A percentile compares a stretch with the other conserved stretches of the same genome.
Evolutionary conservation across 441 rosid species (phyloP).

Genomic region (Jatropha podagrica): DNA sequence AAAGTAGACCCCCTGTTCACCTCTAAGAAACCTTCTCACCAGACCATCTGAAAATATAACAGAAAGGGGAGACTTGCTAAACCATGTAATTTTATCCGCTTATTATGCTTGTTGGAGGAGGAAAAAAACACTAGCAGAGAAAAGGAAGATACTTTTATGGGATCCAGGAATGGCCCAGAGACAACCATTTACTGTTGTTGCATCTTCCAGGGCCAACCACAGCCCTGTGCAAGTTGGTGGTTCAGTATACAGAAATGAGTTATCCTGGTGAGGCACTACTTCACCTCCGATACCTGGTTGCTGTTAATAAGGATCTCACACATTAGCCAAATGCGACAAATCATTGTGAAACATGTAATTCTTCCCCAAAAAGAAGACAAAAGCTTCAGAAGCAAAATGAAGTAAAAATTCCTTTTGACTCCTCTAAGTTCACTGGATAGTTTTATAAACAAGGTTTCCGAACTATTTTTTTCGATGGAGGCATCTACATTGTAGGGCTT

Average conservation of each 20-base stretch:
- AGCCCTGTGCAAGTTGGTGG: constrained; percentile 89
- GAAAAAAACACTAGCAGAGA: neutral
- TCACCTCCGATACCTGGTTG: constrained; percentile 99
- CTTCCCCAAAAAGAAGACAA: neutral
- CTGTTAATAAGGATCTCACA: constrained; percentile 35
- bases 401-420: neutral
- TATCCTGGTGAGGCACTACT: constrained; percentile 95
- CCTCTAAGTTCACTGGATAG: neutral
- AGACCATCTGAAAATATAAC: constrained; percentile 64
- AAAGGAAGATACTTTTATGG: constrained; percentile 57
- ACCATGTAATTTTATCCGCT: constrained; percentile 12
- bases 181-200: constrained; percentile 77
- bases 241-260: constrained; percentile 83
- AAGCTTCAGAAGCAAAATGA: neutral
- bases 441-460: neutral
- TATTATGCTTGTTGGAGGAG: constrained; percentile 2
- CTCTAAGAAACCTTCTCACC: constrained; percentile 80
- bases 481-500: neutral
- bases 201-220: constrained; percentile 96
- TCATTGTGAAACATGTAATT: neutral
- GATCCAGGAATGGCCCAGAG: constrained; percentile 99
- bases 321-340: constrained; percentile 12
- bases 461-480: neutral
- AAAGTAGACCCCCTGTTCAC: constrained; percentile 75
- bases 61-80: neutral